Base-by-base conservation (phyloP, 2,329 filamentous ascomycete genomes). In the Fusarium sp. region DNA sequence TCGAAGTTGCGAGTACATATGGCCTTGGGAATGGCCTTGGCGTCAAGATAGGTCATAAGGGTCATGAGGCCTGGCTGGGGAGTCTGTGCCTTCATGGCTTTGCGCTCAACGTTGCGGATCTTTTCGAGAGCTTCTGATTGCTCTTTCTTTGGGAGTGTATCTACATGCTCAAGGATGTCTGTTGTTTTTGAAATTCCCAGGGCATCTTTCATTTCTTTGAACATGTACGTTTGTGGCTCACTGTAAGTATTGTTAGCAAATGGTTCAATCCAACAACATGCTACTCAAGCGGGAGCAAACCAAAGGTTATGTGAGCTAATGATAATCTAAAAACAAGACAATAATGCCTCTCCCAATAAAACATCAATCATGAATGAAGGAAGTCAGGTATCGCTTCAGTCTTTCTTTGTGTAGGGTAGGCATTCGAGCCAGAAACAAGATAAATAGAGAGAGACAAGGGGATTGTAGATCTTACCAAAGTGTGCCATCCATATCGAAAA, bases 1-100 rank as follows among this genome's bases (percentile, higher is more conserved):
- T 95, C 92, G 75, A 97, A 98, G 82, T 99, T 98, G 75, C 96
- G 87, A 4, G 96, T 98, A 81, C 94, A 97, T 67, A 98, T 94
- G 17, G 88, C 95, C 78, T 96, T 96, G 71, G 83, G 88, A 32
- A 97, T 77, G 7, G 80, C 78, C 27, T 85, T 85, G 8, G 79
- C 75, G 74, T 96, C 90, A 19, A 98, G 88, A 77, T 96, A 97
- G 57, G 87, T 81, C 92, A 98, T 97, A 51, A 99, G 84, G 27
- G 84, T 78, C 2, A 85, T 80, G 5, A 98, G 87, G 2, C 95
- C 95, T 0, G 92, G 90, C 78, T 97, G 95, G 4, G 95, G 90
- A 33, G 88, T 83, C 78, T 98, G 96, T 13, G 85, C 80, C 32
- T 82, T 79, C 94, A 98, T 97, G 64, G 93, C 93, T 39, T 82